phyloP scores from a whole-genome alignment of 768 basidiomycete genomes.

The Pleurotus citrinopileatus region DNA sequence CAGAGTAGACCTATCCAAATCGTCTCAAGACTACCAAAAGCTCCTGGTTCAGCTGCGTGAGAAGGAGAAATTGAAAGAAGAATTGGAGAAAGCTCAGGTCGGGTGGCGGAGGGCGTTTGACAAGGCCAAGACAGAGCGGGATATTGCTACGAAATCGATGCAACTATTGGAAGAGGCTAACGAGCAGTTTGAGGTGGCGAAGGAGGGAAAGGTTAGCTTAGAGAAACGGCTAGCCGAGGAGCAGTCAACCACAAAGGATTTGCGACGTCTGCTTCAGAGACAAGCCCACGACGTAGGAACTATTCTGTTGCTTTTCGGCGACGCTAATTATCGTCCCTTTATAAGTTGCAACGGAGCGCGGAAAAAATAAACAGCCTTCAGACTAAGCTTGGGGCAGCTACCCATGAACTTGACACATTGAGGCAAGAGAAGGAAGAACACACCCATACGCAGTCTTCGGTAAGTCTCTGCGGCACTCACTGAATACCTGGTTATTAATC shows the following conservation, averaged over 20 bases:
- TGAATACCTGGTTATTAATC: neutral
- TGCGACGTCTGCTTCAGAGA: neutral
- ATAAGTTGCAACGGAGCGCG: neutral
- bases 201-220: neutral
- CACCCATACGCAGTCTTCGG: neutral
- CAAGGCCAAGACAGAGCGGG: neutral
- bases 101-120: neutral
- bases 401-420: neutral
- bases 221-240: neutral
- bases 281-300: neutral
- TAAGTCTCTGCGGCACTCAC: neutral
- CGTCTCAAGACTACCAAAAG: neutral
- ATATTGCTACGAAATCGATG: neutral
- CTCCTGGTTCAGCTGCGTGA: neutral
- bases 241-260: neutral
- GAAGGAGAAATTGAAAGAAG: neutral
- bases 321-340: neutral
- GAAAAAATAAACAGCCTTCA: conserved; percentile 2
- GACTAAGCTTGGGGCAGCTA: neutral
- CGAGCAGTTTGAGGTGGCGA: neutral
- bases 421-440: neutral
- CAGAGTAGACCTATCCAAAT: neutral
- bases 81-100: conserved; percentile 1
- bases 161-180: conserved; percentile 3
- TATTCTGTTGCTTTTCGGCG: neutral